Conservation (phyloP, 306 rosid species). For the Senna tora region DNA sequence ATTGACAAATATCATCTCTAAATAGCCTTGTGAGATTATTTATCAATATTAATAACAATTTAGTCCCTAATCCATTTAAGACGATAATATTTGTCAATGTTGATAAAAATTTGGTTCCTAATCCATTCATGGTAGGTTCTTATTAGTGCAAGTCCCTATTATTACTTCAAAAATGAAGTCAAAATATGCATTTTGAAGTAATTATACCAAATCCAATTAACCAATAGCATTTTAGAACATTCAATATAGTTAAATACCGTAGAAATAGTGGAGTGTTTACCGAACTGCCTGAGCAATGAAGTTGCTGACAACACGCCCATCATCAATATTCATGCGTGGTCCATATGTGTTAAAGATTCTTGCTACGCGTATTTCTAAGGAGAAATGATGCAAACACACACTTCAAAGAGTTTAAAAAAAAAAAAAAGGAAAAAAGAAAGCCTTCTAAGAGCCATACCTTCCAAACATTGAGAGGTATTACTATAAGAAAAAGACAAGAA, state of each 20-base stretch:
- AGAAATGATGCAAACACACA: slow-evolving; percentile 17
- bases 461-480: slow-evolving; percentile 1
- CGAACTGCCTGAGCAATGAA: slow-evolving; percentile 87
- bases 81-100: too few relatives aligned
- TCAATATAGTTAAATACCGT: neutral
- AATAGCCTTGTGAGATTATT: too few relatives aligned
- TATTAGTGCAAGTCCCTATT: too few relatives aligned
- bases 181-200: too few relatives aligned
- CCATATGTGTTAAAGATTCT: slow-evolving; percentile 85
- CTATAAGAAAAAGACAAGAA: neutral
- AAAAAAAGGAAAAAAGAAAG: too few relatives aligned
- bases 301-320: slow-evolving; percentile 84
- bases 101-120: too few relatives aligned
- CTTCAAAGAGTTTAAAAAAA: neutral
- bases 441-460: neutral
- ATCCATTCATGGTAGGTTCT: too few relatives aligned
- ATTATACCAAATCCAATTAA: too few relatives aligned
- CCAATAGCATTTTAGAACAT: neutral
- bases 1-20: too few relatives aligned
- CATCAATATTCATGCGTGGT: slow-evolving; percentile 86
- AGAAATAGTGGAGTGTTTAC: slow-evolving; percentile 44
- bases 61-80: too few relatives aligned
- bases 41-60: too few relatives aligned
- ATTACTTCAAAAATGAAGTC: too few relatives aligned
- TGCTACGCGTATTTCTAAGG: slow-evolving; percentile 71